phyloP scores from a whole-genome alignment of 495 filamentous ascomycete genomes.

The Staphylotrichum tortipilum region DNA sequence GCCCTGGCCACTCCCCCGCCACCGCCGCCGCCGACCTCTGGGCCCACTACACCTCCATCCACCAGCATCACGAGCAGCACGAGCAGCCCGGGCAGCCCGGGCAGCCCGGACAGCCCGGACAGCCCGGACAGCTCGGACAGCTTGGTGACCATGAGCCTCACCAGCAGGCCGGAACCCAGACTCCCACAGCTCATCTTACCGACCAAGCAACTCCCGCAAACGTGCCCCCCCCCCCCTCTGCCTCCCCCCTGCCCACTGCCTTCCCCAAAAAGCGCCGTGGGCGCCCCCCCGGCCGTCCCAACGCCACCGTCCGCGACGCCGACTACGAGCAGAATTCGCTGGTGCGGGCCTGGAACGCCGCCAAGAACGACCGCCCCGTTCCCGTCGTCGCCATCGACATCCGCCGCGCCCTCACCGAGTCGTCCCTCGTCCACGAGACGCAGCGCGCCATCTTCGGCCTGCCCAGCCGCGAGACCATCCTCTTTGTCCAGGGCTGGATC shows the following conservation, averaged over 20 bases:
- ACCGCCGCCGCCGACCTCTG: too few relatives aligned
- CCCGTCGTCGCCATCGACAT: conserved; percentile 17
- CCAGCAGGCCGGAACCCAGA: too few relatives aligned
- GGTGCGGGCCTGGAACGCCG: conserved; percentile 24
- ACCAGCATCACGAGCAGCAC: background rate
- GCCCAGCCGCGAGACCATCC: conserved; percentile 23
- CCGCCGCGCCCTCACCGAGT: conserved; percentile 21
- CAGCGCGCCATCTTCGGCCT: conserved; percentile 22
- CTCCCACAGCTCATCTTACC: too few relatives aligned
- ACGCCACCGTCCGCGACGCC: conserved; percentile 21
- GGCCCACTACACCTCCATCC: too few relatives aligned
- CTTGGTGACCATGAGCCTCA: too few relatives aligned
- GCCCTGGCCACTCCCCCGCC: too few relatives aligned
- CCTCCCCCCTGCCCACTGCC: conserved; percentile 13
- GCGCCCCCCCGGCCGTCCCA: conserved; percentile 27
- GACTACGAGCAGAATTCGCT: conserved; percentile 22
- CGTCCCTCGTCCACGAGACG: conserved; percentile 22
- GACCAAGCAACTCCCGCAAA: too few relatives aligned
- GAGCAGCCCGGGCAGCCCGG: background rate
- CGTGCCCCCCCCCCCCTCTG: background rate
- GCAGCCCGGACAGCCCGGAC: background rate
- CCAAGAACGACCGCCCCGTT: conserved; percentile 18
- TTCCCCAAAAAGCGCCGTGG: conserved; percentile 28
- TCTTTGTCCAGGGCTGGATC: conserved; percentile 30
- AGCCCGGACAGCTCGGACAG: too few relatives aligned